Conservation (phyloP, 1,139 yeast species). For the Blastobotrys buckinghamii region DNA sequence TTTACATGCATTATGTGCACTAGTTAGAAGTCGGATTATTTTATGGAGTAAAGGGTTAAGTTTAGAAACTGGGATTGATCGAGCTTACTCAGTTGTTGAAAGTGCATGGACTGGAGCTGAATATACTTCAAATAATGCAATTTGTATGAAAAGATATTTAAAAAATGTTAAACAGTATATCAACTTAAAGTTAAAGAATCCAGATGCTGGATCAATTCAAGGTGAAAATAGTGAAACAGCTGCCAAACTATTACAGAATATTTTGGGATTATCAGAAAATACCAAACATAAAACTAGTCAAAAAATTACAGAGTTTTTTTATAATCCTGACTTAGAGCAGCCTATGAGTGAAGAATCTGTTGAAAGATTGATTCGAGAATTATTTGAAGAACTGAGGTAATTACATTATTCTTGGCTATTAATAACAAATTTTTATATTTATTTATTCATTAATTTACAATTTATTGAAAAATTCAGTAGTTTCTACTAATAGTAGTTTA, state of each 20-base stretch:
- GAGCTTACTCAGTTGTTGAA: constrained; percentile 3
- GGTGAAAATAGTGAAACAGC: not conserved
- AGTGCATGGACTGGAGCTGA: constrained; percentile 8
- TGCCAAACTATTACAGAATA: not conserved
- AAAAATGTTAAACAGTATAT: constrained; percentile 1
- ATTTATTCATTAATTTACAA: too few relatives aligned
- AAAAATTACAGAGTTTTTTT: not conserved
- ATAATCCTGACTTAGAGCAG: not conserved
- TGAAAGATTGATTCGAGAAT: constrained; percentile 5
- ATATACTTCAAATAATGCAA: not conserved
- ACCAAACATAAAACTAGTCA: not conserved
- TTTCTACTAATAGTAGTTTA: too few relatives aligned
- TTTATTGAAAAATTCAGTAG: too few relatives aligned
- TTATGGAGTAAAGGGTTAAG: constrained; percentile 14
- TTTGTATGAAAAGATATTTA: not conserved
- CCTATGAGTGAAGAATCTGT: not conserved
- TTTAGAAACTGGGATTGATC: constrained; percentile 6
- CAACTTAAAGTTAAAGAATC: constrained; percentile 1
- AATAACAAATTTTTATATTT: too few relatives aligned
- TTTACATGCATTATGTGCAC: constrained; percentile 44
- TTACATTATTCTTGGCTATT: not conserved
- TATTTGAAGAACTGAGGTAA: constrained; percentile 1
- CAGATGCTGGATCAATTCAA: not conserved
- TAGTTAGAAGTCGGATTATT: constrained; percentile 19
- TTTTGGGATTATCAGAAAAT: not conserved